Evolutionary conservation across 1,139 yeast genomes (phyloP).

Genomic region (Suhomyces bokatorum): DNA sequence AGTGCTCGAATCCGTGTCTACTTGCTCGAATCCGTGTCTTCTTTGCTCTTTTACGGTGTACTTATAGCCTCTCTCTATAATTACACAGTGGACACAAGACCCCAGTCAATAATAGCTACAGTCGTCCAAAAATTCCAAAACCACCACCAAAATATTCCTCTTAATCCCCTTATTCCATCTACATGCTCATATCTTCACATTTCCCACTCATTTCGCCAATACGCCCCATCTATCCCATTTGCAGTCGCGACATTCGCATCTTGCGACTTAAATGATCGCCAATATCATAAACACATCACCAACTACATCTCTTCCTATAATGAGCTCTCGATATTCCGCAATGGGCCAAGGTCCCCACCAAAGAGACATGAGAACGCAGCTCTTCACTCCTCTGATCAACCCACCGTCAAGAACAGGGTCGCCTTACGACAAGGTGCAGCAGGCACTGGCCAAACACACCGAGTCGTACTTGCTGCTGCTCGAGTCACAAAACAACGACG

Average conservation of each 20-base stretch:
- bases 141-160: background rate
- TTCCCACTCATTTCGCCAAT: too few species aligned
- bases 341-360: conserved; percentile 44
- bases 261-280: background rate
- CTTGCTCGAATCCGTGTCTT: too few species aligned
- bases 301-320: conserved; percentile 7
- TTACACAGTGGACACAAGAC: too few species aligned
- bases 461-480: conserved; percentile 65
- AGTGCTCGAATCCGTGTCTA: too few species aligned
- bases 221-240: too few species aligned
- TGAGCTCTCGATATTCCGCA: conserved; percentile 30
- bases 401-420: conserved; percentile 43
- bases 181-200: background rate
- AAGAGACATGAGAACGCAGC: conserved; percentile 48
- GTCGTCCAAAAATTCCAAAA: background rate
- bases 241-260: too few species aligned
- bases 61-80: background rate
- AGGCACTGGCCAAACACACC: conserved; percentile 43
- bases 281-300: conserved; percentile 1
- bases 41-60: too few species aligned
- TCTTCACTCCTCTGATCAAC: conserved; percentile 34
- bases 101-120: too few species aligned
- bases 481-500: conserved; percentile 84
- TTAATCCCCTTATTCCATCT: background rate
- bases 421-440: conserved; percentile 52